A percentile compares a stretch with the other conserved stretches of the same genome.
These are phyloP conservation scores for Bjerkandera adusta DNA, from an alignment of 1,284 basidiomycete species.

Conservation along the genomic window DNA sequence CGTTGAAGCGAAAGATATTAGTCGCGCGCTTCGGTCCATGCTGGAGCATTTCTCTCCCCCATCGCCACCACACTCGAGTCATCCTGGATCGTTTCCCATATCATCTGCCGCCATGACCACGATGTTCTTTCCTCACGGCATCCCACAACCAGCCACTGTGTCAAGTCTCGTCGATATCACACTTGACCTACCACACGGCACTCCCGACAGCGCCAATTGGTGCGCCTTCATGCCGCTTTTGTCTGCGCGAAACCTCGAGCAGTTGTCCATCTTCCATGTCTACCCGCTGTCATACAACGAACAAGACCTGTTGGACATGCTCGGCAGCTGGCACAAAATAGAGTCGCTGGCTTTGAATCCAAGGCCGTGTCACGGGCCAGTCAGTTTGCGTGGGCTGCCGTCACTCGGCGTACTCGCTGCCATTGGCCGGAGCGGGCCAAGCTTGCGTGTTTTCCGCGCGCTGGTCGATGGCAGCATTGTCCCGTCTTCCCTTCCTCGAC, in stretches of 20 bases:
- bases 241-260: background rate
- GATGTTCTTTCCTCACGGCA: slow-evolving; percentile 5
- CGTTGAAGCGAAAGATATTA: background rate
- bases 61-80: background rate
- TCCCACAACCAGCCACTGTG: background rate
- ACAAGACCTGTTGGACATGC: slow-evolving; percentile 6
- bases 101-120: background rate
- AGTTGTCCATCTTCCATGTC: slow-evolving; percentile 8
- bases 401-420: slow-evolving; percentile 2
- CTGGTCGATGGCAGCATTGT: slow-evolving; percentile 1
- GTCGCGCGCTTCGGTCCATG: background rate
- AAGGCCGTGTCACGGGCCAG: slow-evolving; percentile 2
- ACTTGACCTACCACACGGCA: background rate
- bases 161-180: slow-evolving; percentile 10
- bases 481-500: background rate
- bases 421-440: slow-evolving; percentile 8
- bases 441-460: slow-evolving; percentile 2
- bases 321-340: slow-evolving; percentile 13
- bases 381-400: background rate
- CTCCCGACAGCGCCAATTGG: background rate
- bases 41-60: background rate
- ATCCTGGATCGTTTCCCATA: background rate
- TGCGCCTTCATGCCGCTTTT: slow-evolving; percentile 4
- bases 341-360: slow-evolving; percentile 14
- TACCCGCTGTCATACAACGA: slow-evolving; percentile 8